A percentile compares a stretch with the other conserved stretches of the same genome.
Conservation (phyloP, 257 asterid genomes). For the Solanum chiquidenum region DNA sequence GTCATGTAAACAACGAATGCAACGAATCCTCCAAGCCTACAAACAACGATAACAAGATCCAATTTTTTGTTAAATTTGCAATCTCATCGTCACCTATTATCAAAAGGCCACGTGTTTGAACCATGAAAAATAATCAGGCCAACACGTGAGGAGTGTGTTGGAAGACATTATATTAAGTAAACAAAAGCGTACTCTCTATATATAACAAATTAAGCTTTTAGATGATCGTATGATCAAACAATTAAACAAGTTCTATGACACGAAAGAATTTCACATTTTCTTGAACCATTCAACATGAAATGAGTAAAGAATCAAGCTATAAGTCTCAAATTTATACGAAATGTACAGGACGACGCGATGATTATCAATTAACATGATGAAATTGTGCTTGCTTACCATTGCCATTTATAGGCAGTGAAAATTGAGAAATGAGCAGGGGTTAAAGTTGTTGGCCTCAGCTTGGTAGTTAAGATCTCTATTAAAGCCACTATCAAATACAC, state of each 20-base stretch:
- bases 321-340: background rate
- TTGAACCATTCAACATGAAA: background rate
- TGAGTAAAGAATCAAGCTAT: background rate
- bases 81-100: background rate
- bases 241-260: background rate
- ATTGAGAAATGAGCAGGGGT: slow-evolving; percentile 45
- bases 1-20: slow-evolving; percentile 58
- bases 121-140: background rate
- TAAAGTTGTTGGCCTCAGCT: slow-evolving; percentile 48
- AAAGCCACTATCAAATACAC: slow-evolving; percentile 71
- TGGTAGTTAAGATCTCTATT: slow-evolving; percentile 59
- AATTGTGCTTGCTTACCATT: slow-evolving; percentile 33
- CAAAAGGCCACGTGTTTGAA: background rate
- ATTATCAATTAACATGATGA: background rate
- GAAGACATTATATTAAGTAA: background rate
- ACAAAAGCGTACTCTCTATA: background rate
- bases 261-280: background rate
- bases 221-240: background rate
- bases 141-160: background rate
- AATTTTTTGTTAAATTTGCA: background rate
- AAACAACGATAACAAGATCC: background rate
- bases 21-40: slow-evolving; percentile 62
- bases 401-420: slow-evolving; percentile 79
- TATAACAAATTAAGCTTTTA: background rate
- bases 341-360: background rate